These are phyloP conservation scores for Fusarium sp. DNA, from an alignment of 2,329 filamentous ascomycete species.

Conservation along the genomic window DNA sequence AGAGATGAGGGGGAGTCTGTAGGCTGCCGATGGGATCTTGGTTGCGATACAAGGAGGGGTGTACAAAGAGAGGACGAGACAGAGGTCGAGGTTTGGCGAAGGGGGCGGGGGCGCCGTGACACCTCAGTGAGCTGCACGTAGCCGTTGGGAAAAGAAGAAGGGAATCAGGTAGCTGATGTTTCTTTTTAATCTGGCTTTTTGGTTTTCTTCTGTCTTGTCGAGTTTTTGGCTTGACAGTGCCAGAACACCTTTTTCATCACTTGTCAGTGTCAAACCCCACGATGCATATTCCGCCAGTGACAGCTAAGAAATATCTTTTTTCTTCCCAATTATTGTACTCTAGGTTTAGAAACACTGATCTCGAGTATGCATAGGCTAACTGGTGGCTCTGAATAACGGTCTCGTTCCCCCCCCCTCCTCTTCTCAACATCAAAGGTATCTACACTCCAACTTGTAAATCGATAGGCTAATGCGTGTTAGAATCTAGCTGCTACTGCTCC, in stretches of 20 bases:
- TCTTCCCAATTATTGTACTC: background rate
- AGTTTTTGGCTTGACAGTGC: background rate
- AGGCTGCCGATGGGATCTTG: conserved; percentile 8
- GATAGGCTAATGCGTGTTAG: conserved; percentile 10
- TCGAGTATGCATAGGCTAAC: background rate
- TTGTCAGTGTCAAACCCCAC: background rate
- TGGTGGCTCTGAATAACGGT: background rate
- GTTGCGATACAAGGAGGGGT: conserved; percentile 2
- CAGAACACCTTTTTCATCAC: background rate
- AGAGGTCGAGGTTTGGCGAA: conserved; percentile 26
- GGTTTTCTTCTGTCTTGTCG: background rate
- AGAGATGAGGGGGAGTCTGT: conserved; percentile 1
- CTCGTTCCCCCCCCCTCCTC: background rate
- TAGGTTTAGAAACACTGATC: background rate
- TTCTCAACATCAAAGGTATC: background rate
- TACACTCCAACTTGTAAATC: background rate
- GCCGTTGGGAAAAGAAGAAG: conserved; percentile 17
- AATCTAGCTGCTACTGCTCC: background rate
- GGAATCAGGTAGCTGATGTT: background rate
- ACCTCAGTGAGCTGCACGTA: conserved; percentile 30
- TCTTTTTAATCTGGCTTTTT: background rate
- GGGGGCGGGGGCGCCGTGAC: conserved; percentile 23
- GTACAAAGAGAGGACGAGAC: conserved; percentile 5
- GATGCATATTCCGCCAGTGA: background rate
- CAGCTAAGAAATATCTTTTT: background rate